A percentile compares a stretch with the other conserved stretches of the same genome.
Evolutionary conservation across 345 rosid species (phyloP).

Genomic region (Brassica incana): DNA sequence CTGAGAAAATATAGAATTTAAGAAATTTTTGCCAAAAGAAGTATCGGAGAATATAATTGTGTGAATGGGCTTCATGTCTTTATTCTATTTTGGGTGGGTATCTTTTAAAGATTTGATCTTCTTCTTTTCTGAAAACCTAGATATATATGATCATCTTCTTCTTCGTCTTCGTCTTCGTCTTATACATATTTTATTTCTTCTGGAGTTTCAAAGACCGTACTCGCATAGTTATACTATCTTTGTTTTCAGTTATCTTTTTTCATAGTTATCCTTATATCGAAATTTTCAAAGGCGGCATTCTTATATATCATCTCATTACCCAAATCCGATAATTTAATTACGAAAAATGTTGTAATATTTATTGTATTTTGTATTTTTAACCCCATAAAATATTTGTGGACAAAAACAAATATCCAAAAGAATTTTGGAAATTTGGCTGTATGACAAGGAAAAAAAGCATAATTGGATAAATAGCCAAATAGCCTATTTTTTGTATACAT

Average conservation of each 20-base stretch:
- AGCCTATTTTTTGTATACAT: too few relatives aligned
- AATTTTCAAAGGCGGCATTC: not conserved
- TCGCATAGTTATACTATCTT: not conserved
- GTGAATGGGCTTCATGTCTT: slow-evolving; percentile 26
- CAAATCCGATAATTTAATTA: not conserved
- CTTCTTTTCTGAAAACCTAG: not conserved
- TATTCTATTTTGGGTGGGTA: slow-evolving; percentile 41
- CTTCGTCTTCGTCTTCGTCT: not conserved
- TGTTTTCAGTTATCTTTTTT: not conserved
- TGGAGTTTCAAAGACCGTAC: slow-evolving; percentile 12
- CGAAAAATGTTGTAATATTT: not conserved
- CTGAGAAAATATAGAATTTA: slow-evolving; percentile 16
- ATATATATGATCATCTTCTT: not conserved
- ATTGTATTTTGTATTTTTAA: not conserved
- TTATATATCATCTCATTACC: not conserved
- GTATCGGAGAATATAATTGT: slow-evolving; percentile 27
- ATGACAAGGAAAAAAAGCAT: too few relatives aligned
- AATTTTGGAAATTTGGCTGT: not conserved
- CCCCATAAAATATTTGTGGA: not conserved
- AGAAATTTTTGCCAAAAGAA: slow-evolving; percentile 17
- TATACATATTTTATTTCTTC: not conserved
- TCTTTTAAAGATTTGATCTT: slow-evolving; percentile 27
- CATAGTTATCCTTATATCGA: not conserved
- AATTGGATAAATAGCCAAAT: too few relatives aligned
- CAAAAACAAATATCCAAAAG: not conserved